A percentile compares a stretch with the other conserved stretches of the same genome.
These are phyloP conservation scores for Pyrenula massariospora DNA, from an alignment of 495 filamentous ascomycete species.

Conservation along the genomic window DNA sequence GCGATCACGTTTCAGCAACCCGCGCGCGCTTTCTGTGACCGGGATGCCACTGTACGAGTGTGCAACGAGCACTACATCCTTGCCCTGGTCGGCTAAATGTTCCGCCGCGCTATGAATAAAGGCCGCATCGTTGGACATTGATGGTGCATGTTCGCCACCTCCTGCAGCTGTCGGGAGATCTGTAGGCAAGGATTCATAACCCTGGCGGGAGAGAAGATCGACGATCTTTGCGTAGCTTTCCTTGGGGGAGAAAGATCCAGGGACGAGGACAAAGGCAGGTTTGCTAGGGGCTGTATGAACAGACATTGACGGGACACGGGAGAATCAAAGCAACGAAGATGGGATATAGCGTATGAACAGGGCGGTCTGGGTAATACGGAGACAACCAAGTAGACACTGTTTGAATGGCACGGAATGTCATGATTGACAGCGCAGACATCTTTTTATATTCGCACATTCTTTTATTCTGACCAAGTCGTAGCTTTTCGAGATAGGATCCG, in stretches of 20 bases:
- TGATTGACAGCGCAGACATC: no score
- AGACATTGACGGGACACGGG: no score
- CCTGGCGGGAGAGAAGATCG: constrained; percentile 10
- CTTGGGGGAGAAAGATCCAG: constrained; percentile 24
- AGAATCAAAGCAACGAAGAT: no score
- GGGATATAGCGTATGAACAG: no score
- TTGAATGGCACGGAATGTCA: no score
- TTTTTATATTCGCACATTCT: no score
- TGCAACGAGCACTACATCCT: constrained; percentile 20
- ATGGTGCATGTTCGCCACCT: neutral
- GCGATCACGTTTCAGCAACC: constrained; percentile 11
- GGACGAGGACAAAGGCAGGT: constrained; percentile 24
- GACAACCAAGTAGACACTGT: no score
- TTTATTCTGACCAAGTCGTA: no score
- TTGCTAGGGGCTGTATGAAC: constrained; percentile 9
- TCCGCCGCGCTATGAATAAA: constrained; percentile 12
- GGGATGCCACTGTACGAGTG: constrained; percentile 26
- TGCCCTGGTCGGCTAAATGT: constrained; percentile 18
- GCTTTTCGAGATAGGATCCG: no score
- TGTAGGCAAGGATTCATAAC: constrained; percentile 8
- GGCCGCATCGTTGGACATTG: constrained; percentile 7
- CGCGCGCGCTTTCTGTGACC: constrained; percentile 20
- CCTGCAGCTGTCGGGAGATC: constrained; percentile 7
- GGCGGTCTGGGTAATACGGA: no score
- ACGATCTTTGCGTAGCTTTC: constrained; percentile 17